Base-by-base conservation (phyloP, 1,284 basidiomycete genomes). In the Pseudozyma tsukubaensis region DNA sequence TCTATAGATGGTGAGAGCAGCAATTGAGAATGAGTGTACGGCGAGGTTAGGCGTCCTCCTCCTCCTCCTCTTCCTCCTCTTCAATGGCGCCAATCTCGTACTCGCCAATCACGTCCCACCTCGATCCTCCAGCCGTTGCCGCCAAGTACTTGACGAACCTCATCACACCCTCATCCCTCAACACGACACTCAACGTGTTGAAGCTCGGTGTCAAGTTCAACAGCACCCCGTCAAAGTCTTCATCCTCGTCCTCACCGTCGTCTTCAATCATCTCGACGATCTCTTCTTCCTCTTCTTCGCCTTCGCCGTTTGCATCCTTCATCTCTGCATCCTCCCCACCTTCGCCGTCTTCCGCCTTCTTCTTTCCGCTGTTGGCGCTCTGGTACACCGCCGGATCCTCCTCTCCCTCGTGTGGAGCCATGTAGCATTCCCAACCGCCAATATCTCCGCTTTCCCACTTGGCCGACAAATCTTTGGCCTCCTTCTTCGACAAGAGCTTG, bases 401-500 rank as follows among this genome's bases (percentile, higher is more conserved):
- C 76, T 95, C 94, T 74, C 92, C 92, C 82, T 93, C 94, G 74
- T 94, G 91, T 68, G 94, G 93, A 3, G 94, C 92, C 90, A 97
- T 93, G 85, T 97, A 97, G 84, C 94, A 96, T 88, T 97, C 94
- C 94, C 94, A 97, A 21, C 94, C 94, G 59, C 94, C 94, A 88
- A 93, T 93, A 72, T 92, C 90, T 16, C 91, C 91, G 37, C 87
- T 87, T 79, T 89, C 88, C 92, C 92, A 94, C 21, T 85, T 62
- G 78, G 81, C 66, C 83, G 85, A 50, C 45, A 79, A 55, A 24
- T 79, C 80, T 44, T 77, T 82, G n/a, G 75, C 71, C 18, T 79
- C 58, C 48, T 72, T 72, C 65, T 75, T 78, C 51, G 59, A 67
- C 34, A 80, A 54, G 40, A 57, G 51, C 43, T 68, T 64, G 13